Conservation (phyloP, 148 eudicot species). For the Spergularia bocconei region DNA sequence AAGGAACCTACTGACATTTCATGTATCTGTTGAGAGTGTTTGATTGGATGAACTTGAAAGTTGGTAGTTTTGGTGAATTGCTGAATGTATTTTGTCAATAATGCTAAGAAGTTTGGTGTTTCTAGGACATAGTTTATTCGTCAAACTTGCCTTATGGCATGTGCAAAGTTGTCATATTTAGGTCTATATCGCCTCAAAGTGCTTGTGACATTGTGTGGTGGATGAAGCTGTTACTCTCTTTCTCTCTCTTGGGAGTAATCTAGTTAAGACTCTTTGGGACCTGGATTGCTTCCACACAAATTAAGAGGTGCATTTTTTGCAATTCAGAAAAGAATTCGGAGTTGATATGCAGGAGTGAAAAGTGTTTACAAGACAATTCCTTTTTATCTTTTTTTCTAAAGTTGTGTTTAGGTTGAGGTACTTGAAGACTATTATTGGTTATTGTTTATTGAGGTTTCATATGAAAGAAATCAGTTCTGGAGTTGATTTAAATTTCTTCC, state of each 20-base stretch:
- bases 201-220: no score
- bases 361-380: no score
- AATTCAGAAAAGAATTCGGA: no score
- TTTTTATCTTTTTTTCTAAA: no score
- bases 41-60: slow-evolving; percentile 11
- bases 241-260: no score
- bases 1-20: slow-evolving; percentile 48
- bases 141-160: not conserved
- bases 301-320: no score
- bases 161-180: not conserved
- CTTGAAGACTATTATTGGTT: no score
- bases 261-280: no score
- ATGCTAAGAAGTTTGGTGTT: not conserved
- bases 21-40: not conserved
- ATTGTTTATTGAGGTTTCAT: not conserved
- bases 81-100: not conserved
- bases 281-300: no score
- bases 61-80: not conserved
- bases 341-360: no score
- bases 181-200: not conserved
- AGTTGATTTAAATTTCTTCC: not conserved
- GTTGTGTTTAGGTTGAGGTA: no score
- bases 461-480: not conserved
- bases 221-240: no score
- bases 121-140: not conserved